These are phyloP conservation scores for Galeopsis tetrahit DNA, from an alignment of 257 asterid species.

Conservation along the genomic window DNA sequence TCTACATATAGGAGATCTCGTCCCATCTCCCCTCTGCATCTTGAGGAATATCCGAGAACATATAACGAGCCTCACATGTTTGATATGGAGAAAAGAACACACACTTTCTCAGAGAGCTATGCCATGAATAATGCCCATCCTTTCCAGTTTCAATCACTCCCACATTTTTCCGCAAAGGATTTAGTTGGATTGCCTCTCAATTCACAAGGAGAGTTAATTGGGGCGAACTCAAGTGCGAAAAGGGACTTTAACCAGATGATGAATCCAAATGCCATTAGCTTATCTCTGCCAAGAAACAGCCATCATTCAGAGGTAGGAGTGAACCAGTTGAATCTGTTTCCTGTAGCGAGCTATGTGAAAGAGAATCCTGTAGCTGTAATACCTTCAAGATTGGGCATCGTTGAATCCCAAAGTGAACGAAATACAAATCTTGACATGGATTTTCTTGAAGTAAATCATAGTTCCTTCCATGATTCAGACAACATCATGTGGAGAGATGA, in stretches of 20 bases:
- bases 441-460: constrained; percentile 30
- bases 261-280: constrained; percentile 39
- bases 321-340: constrained; percentile 45
- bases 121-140: constrained; percentile 38
- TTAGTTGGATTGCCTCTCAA: constrained; percentile 73
- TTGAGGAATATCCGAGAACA: constrained; percentile 45
- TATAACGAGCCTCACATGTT: constrained; percentile 39
- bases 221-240: constrained; percentile 43
- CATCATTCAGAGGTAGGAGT: constrained; percentile 34
- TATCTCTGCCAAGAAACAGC: constrained; percentile 35
- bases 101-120: constrained; percentile 35
- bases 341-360: constrained; percentile 36
- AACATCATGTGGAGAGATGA: constrained; percentile 37
- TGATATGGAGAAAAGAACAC: constrained; percentile 22
- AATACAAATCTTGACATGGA: constrained; percentile 34
- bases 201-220: constrained; percentile 69
- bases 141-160: constrained; percentile 43
- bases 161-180: constrained; percentile 45
- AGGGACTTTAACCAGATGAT: constrained; percentile 42
- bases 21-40: constrained; percentile 36
- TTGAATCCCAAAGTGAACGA: constrained; percentile 38
- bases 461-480: constrained; percentile 30
- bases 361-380: constrained; percentile 37
- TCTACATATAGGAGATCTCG: constrained; percentile 36
- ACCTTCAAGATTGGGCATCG: constrained; percentile 48